Evolutionary conservation across 176 grass and related monocot species (phyloP).

Genomic region (Lolium rigidum): DNA sequence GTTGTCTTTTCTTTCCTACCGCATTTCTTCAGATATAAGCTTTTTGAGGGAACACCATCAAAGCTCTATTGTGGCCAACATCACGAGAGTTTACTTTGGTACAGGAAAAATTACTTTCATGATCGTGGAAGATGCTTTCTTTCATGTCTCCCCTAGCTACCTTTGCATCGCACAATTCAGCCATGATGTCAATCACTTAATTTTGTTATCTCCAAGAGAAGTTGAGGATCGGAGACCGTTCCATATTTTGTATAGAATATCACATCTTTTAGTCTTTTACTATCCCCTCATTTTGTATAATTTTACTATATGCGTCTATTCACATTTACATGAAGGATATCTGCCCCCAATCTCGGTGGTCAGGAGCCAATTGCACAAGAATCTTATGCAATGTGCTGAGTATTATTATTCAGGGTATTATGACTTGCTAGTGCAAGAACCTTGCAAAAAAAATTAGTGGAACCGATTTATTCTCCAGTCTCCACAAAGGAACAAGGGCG

Average conservation of each 20-base stretch:
- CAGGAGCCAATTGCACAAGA: too few relatives aligned
- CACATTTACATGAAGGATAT: not conserved
- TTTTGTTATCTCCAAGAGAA: conserved; percentile 8
- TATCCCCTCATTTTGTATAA: not conserved
- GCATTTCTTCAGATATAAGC: conserved; percentile 11
- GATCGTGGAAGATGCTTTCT: not conserved
- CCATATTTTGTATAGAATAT: too few relatives aligned
- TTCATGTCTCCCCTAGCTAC: not conserved
- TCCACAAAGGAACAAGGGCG: too few relatives aligned
- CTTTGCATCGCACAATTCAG: too few relatives aligned
- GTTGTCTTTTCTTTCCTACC: not conserved
- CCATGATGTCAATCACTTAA: conserved; percentile 30
- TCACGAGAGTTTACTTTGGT: not conserved
- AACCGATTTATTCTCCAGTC: too few relatives aligned
- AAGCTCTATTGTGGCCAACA: not conserved
- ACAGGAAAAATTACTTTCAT: not conserved
- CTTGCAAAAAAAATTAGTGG: too few relatives aligned
- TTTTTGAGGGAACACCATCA: not conserved
- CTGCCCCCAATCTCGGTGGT: too few relatives aligned
- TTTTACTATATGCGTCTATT: not conserved
- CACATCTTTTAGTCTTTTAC: not conserved
- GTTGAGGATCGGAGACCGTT: not conserved
- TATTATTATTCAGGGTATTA: too few relatives aligned
- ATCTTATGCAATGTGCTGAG: too few relatives aligned
- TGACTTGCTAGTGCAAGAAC: too few relatives aligned